phyloP scores from a whole-genome alignment of 306 rosid species.

The Bauhinia variegata region DNA sequence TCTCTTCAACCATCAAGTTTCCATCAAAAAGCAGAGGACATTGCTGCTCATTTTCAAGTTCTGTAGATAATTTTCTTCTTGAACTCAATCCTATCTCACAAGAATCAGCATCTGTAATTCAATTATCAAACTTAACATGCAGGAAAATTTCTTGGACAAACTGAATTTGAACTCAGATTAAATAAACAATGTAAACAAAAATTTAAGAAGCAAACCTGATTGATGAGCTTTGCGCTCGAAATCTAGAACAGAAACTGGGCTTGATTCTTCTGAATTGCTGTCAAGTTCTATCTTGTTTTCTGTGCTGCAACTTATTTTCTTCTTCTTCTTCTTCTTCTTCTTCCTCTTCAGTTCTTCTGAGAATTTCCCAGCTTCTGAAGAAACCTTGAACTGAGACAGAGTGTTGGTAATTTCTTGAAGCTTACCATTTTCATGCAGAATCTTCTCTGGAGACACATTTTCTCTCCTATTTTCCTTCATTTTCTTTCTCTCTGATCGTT shows the following conservation, averaged over 20 bases:
- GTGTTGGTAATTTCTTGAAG: constrained; percentile 42
- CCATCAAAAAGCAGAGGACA: constrained; percentile 37
- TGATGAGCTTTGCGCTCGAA: constrained; percentile 44
- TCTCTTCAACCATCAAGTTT: constrained; percentile 50
- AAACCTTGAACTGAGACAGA: constrained; percentile 20
- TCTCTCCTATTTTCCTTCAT: constrained; percentile 47
- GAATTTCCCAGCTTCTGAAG: constrained; percentile 28
- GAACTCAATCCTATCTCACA: constrained; percentile 36
- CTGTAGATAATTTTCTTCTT: constrained; percentile 66
- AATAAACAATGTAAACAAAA: too few relatives aligned
- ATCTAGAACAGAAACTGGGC: constrained; percentile 89
- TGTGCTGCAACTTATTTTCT: constrained; percentile 24
- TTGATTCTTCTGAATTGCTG: constrained; percentile 64
- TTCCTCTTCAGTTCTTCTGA: constrained; percentile 35
- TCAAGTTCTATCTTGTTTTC: constrained; percentile 48
- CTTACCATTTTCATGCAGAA: constrained; percentile 41
- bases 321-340: constrained; percentile 43
- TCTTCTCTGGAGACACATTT: constrained; percentile 26
- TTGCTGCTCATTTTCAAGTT: constrained; percentile 48
- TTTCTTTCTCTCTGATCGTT: constrained; percentile 34
- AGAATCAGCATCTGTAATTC: constrained; percentile 43
- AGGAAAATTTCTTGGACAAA: neutral
- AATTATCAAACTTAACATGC: constrained; percentile 15
- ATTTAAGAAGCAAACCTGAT: constrained; percentile 59
- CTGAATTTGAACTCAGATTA: neutral